Conservation (phyloP, 345 rosid genomes). For the Acer campestre region DNA sequence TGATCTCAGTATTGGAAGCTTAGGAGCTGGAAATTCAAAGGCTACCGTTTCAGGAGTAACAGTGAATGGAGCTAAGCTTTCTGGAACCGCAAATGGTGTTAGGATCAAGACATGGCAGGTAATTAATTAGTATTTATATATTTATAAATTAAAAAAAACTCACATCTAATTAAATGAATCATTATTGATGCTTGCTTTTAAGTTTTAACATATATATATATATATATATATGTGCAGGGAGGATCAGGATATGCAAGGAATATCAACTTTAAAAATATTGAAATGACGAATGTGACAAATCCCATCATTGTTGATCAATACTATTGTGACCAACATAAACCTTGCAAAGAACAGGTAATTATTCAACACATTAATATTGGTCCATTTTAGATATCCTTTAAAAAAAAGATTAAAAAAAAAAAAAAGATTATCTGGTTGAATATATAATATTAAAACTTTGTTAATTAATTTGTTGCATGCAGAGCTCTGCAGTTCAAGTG, state of each 20-base stretch:
- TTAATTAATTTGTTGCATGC: constrained; percentile 2
- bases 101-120: constrained; percentile 96
- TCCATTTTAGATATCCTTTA: no score
- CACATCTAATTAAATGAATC: background rate
- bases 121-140: background rate
- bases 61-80: constrained; percentile 62
- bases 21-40: constrained; percentile 54
- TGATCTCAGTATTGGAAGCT: constrained; percentile 69
- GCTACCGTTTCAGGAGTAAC: constrained; percentile 74
- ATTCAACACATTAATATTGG: no score
- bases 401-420: background rate
- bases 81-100: constrained; percentile 74
- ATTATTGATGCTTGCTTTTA: background rate
- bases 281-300: constrained; percentile 68
- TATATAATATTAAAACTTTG: background rate
- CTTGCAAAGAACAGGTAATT: constrained; percentile 67
- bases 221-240: constrained; percentile 49
- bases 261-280: constrained; percentile 68
- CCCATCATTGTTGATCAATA: constrained; percentile 86
- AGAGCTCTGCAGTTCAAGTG: constrained; percentile 75
- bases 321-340: constrained; percentile 72
- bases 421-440: background rate
- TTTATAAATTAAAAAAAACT: background rate
- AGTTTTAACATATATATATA: background rate
- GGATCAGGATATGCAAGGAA: constrained; percentile 84